Base-by-base conservation (phyloP, 169 alveolate species). In the Cyclospora cayetanensis region DNA sequence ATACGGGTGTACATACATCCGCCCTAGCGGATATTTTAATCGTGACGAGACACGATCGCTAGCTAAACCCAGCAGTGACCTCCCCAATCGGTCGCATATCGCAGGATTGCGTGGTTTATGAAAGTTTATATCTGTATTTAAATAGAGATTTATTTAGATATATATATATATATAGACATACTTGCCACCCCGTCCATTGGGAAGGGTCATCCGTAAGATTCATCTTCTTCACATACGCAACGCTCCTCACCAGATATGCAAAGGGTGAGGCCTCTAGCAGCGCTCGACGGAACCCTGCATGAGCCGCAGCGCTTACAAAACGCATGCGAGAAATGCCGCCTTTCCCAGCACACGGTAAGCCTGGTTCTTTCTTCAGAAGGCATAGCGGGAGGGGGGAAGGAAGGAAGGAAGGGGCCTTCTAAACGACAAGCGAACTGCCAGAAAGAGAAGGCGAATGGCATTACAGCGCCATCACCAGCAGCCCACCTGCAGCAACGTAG, bases 151-250 rank as follows among this genome's bases (percentile, higher is more conserved):
- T 22, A 63, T 22, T 15, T 25, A 22, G 11, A 18, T 63, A 63
- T 25, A 63, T 63, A 63, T 68, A 11, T 68, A 5, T 68, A 27
- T 25, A 9, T 31, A 27, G 27, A n/a, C 34, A 27, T 4, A 39
- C 55, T 72, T 91, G 93, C 55, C 80, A 90, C 41, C 93, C 94
- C 22, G 93, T 43, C 94, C 93, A 90, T 70, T 82, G 79, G 18
- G 95, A 91, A 34, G 90, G 53, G 29, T 94, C 94, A 42, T 91
- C 94, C 22, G 94, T 50, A 25, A 94, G 85, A 60, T 94, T 91
- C 94, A 91, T 91, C 66, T 83, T 91, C 66, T 94, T 94, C 42
- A 79, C 29, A 79, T 94, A 91, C 22, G 87, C 60, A 34, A 74
- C 27, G 3, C 60, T 41, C 37, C 77, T 18, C 41, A 68, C 0